These are phyloP conservation scores for Echria macrotheca DNA, from an alignment of 495 filamentous ascomycete genomes.

Conservation along the genomic window DNA sequence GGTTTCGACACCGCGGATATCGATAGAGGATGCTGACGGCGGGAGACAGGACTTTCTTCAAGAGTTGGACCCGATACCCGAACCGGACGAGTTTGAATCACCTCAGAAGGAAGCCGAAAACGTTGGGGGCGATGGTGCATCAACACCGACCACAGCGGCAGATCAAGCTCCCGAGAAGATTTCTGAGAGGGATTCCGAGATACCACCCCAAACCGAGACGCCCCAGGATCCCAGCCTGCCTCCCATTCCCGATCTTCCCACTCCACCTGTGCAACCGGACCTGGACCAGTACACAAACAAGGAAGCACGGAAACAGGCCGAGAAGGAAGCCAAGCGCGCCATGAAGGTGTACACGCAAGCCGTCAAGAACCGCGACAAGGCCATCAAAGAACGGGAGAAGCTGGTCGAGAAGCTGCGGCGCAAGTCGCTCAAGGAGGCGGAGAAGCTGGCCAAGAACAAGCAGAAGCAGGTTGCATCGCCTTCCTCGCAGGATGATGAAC, in stretches of 20 bases:
- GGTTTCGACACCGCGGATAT: constrained; percentile 34
- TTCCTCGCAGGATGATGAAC: constrained; percentile 12
- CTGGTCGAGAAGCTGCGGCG: constrained; percentile 37
- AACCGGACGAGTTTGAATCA: constrained; percentile 17
- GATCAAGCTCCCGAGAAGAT: too few species aligned
- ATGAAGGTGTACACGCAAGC: constrained; percentile 56
- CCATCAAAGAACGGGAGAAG: constrained; percentile 54
- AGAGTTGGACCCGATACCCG: constrained; percentile 32
- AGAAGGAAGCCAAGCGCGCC: constrained; percentile 53
- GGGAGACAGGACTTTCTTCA: constrained; percentile 8
- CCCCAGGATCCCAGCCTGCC: constrained; percentile 29
- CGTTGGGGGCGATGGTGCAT: too few species aligned
- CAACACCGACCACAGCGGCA: too few species aligned
- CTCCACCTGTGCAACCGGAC: constrained; percentile 41
- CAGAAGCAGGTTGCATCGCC: constrained; percentile 39
- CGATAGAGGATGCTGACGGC: constrained; percentile 37
- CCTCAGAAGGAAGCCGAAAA: too few species aligned
- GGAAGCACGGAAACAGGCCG: constrained; percentile 56
- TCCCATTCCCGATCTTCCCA: constrained; percentile 38
- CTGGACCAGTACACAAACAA: constrained; percentile 51
- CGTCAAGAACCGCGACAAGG: constrained; percentile 58
- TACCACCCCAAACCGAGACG: neutral
- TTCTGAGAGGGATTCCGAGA: too few species aligned
- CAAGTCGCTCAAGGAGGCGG: constrained; percentile 24
- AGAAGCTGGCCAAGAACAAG: constrained; percentile 18